Evolutionary conservation across 306 rosid genomes (phyloP), one percentile per base, ranked within the genome.

Genomic region (Luffa aegyptiaca): DNA sequence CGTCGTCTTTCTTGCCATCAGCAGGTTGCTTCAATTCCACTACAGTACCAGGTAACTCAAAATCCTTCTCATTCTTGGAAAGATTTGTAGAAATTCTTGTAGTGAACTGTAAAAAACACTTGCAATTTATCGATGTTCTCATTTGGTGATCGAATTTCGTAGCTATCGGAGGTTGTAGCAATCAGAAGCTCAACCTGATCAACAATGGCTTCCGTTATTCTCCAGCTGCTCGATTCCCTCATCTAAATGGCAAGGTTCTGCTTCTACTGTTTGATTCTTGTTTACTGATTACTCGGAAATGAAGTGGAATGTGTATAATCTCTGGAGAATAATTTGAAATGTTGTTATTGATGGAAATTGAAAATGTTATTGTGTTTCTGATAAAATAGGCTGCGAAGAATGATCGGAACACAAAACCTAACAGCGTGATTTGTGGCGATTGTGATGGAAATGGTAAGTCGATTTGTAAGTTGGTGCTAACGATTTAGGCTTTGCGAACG

Each of bases 401-500:
- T 37, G 75, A 86, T 75, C 88, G 31, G 82, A 87, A 82, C 71
- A 82, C 88, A 53, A 92, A 89, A 82, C 89, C 90, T 33, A 94
- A 88, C 9, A 90, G 94, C 84, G 86, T 92, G 84, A 82, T 94
- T 75, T 92, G 97, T 82, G 81, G 80, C 66, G 91, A 92, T 37
- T 94, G 98, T 83, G 97, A 90, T 57, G 97, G 94, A 81, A 92
- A 90, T 84, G 98, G 92, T 90, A 83, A 76, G 86, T 53, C 78
- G 41, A 77, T 39, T 31, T 12, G 3, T 13, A 26, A 48, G 13
- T 13, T 72, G 37, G 2, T 48, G 14, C 18, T 0, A 48, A 49
- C 0, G 77, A 46, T 71, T 21, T 20, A 21, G 52, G 56, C 26
- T 12, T 44, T 17, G 49, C 31, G 21, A 41, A 17, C 8, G 56